A percentile compares a stretch with the other conserved stretches of the same genome.
These are phyloP conservation scores for Backusella liffmaniae DNA, from an alignment of 192 early-diverging fungal genomes.

Conservation along the genomic window DNA sequence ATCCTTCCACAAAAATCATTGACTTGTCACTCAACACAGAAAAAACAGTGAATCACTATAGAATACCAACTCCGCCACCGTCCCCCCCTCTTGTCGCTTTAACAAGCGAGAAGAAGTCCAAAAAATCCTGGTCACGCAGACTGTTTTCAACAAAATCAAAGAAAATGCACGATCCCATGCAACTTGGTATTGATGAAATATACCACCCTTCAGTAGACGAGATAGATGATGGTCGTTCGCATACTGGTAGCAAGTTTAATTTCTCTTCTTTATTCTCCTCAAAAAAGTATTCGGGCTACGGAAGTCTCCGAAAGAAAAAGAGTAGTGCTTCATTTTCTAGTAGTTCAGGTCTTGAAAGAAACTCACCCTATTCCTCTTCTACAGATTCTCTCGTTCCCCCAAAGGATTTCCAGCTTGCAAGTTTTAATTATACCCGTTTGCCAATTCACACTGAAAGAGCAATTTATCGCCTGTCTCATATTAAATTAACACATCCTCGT, in stretches of 20 bases:
- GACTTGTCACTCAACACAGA: background rate
- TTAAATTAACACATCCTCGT: slow-evolving; percentile 74
- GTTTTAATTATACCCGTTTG: slow-evolving; percentile 11
- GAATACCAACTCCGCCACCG: background rate
- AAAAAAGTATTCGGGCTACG: slow-evolving; percentile 5
- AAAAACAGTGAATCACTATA: background rate
- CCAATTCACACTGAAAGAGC: slow-evolving; percentile 79
- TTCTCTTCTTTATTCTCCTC: slow-evolving; percentile 2
- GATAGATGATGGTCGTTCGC: background rate
- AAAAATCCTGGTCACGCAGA: slow-evolving; percentile 12
- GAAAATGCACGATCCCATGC: background rate
- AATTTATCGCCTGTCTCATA: slow-evolving; percentile 71
- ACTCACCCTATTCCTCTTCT: background rate
- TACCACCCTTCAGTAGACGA: background rate
- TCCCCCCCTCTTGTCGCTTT: background rate
- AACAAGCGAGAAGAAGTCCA: background rate
- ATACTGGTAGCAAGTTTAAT: slow-evolving; percentile 1
- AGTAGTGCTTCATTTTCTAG: slow-evolving; percentile 2
- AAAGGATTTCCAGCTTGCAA: slow-evolving; percentile 12
- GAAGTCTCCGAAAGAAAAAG: slow-evolving; percentile 8
- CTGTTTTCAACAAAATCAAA: slow-evolving; percentile 3
- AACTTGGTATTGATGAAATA: background rate
- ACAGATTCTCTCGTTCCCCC: background rate
- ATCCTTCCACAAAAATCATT: background rate
- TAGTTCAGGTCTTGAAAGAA: background rate